phyloP scores from a whole-genome alignment of 2,329 filamentous ascomycete genomes.

The Pestalotiopsis sp. region DNA sequence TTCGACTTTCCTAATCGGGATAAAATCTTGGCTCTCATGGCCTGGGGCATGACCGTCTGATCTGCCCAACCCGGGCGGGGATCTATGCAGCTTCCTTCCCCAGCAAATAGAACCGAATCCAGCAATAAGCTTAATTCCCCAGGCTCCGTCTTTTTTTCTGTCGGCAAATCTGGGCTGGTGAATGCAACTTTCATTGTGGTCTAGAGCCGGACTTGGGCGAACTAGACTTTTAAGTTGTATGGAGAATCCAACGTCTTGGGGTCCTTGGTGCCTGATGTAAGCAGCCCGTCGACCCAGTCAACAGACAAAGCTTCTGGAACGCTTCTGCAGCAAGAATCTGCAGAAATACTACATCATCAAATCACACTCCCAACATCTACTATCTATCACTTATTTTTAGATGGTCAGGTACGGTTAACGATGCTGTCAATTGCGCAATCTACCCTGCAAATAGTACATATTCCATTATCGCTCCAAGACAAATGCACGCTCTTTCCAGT shows the following conservation, averaged over 20 bases:
- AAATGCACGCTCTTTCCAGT: no score
- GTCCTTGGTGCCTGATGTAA: neutral
- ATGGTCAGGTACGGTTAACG: neutral
- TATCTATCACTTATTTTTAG: neutral
- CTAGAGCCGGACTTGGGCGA: neutral
- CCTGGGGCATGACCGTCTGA: conserved; percentile 3
- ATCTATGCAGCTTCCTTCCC: conserved; percentile 6
- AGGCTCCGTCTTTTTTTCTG: neutral
- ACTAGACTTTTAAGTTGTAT: neutral
- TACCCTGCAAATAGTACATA: neutral
- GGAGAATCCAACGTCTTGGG: neutral
- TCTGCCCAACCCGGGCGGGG: neutral
- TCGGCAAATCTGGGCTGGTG: neutral
- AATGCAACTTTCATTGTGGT: neutral
- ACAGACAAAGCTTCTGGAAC: neutral
- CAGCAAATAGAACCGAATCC: neutral
- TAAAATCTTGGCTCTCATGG: neutral
- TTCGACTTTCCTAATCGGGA: conserved; percentile 7
- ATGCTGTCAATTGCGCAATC: neutral
- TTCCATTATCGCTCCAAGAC: neutral
- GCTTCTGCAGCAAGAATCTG: neutral
- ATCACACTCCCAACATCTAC: neutral
- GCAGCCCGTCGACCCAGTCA: neutral
- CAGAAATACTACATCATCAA: neutral
- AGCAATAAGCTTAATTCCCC: conserved; percentile 12